phyloP scores from a whole-genome alignment of 2,329 filamentous ascomycete species.

The Pseudogymnoascus sp. region DNA sequence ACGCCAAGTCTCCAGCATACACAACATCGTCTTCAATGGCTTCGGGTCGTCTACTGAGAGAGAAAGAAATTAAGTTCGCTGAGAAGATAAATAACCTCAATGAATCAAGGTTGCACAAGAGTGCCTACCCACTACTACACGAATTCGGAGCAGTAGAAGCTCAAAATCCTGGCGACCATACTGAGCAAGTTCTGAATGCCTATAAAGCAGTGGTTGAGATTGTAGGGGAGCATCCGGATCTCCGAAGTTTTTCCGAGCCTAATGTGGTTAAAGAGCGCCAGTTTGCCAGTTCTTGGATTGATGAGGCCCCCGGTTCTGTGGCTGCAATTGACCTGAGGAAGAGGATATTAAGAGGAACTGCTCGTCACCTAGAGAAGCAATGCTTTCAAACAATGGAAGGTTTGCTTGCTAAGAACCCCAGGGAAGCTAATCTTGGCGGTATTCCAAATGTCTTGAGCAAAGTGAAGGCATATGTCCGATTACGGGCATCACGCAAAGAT shows the following conservation, averaged over 20 bases:
- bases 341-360: constrained; percentile 71
- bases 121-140: constrained; percentile 63
- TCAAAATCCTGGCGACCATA: constrained; percentile 60
- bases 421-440: constrained; percentile 82
- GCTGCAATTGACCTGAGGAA: constrained; percentile 62
- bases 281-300: constrained; percentile 68
- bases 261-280: constrained; percentile 64
- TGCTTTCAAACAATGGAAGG: constrained; percentile 72
- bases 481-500: constrained; percentile 72
- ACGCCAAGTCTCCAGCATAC: constrained; percentile 43
- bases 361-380: constrained; percentile 67
- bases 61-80: constrained; percentile 76
- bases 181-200: constrained; percentile 67
- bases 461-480: constrained; percentile 82
- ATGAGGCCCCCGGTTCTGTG: constrained; percentile 58
- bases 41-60: constrained; percentile 67
- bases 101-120: constrained; percentile 55
- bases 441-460: constrained; percentile 82
- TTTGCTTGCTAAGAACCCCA: constrained; percentile 71
- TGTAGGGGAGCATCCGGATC: constrained; percentile 59
- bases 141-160: constrained; percentile 68
- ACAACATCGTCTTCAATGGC: constrained; percentile 30
- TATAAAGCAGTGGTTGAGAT: constrained; percentile 76
- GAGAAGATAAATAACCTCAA: constrained; percentile 75
- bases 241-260: constrained; percentile 49